Evolutionary conservation across 2,329 filamentous ascomycete genomes (phyloP), one percentile per base, ranked within the genome.

Genomic region (Sporothrix dimorphospora): DNA sequence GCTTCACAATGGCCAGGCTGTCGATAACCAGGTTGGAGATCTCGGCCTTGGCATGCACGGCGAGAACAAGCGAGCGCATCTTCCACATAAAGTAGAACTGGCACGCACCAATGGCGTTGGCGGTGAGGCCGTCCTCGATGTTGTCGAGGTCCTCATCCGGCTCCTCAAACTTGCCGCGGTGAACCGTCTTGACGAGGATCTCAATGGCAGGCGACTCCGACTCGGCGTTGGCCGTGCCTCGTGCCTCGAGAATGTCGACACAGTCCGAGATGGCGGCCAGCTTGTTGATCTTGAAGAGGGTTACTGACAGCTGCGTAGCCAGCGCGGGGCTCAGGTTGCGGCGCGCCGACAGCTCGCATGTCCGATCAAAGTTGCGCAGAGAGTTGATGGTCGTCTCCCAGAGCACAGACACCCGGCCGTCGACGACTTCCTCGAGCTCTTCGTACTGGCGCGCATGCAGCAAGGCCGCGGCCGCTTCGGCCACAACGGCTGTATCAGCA

Each of bases 21-120:
- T 92, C 88, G 40, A 94, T 83, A 8, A 89, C 87, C 7, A 83
- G 80, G 67, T 88, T 84, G 1, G 88, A 78, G 71, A 93, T 81
- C 69, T 82, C 86, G 4, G 84, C 85, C 57, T 89, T 86, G 34
- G 85, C 84, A 19, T 85, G 82, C 47, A 93, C 80, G 19, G 86
- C 81, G 70, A 85, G 83, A 74, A 85, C 84, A 73, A 93, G 78
- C 69, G 86, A 84, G 70, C 89, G 88, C 27, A 92, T 87, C 79
- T 96, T 95, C 96, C 96, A 99, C 89, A 97, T 93, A 79, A 98
- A 97, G 82, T 98, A 98, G 81, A 97, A 94, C 63, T 94, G 86
- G 68, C 92, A 86, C 1, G 90, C 87, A 75, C 92, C 91, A 77
- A 97, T 92, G 40, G 94, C 91, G 76, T 91, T 91, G 1, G 89